These are phyloP conservation scores for Primulina tabacum DNA, from an alignment of 257 asterid genomes.

Conservation along the genomic window DNA sequence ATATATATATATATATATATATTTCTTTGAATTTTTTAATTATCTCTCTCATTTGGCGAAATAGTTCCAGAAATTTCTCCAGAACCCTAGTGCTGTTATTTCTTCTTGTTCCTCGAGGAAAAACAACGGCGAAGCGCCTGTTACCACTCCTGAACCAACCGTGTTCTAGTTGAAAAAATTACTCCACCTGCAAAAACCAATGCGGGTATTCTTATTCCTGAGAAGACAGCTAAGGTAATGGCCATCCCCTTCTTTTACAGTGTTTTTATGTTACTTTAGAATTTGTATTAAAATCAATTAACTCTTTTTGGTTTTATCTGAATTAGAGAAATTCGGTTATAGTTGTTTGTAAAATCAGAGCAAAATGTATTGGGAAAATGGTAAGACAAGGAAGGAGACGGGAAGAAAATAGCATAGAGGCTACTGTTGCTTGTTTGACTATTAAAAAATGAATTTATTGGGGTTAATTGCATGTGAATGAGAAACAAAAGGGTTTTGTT, in stretches of 20 bases:
- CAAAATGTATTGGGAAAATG: neutral
- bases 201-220: conserved; percentile 33
- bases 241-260: too few species aligned
- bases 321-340: neutral
- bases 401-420: neutral
- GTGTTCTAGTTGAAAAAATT: conserved; percentile 26
- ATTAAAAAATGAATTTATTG: too few species aligned
- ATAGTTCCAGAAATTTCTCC: neutral
- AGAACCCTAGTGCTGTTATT: conserved; percentile 1
- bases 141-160: conserved; percentile 28
- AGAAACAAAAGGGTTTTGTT: too few species aligned
- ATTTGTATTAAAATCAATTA: neutral
- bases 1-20: too few species aligned
- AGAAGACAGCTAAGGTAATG: conserved; percentile 27
- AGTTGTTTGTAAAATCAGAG: too few species aligned
- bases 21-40: too few species aligned
- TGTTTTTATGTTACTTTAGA: too few species aligned
- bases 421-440: neutral
- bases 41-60: neutral
- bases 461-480: too few species aligned
- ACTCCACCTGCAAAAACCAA: conserved; percentile 24
- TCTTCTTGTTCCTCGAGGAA: conserved; percentile 2
- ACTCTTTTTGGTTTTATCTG: neutral
- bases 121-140: conserved; percentile 29
- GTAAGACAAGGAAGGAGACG: neutral